A percentile compares a stretch with the other conserved stretches of the same genome.
These are phyloP conservation scores for Ceriops zippeliana DNA, from an alignment of 345 rosid species.

Conservation along the genomic window DNA sequence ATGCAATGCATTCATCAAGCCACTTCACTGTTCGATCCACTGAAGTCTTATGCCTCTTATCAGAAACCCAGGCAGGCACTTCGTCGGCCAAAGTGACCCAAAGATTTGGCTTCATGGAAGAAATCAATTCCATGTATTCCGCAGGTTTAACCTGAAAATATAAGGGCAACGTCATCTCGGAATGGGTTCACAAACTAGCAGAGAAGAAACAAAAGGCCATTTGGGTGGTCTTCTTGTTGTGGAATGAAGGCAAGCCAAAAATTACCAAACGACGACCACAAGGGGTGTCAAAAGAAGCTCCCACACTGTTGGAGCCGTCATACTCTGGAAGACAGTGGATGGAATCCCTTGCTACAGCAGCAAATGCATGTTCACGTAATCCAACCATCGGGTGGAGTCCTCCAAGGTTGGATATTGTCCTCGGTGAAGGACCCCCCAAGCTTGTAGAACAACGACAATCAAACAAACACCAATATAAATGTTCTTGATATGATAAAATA, in stretches of 20 bases:
- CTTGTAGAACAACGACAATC: slow-evolving; percentile 19
- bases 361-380: slow-evolving; percentile 45
- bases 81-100: slow-evolving; percentile 78
- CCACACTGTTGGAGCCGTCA: slow-evolving; percentile 41
- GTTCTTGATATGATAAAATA: background rate
- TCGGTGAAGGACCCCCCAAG: slow-evolving; percentile 46
- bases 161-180: background rate
- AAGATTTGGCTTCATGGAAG: slow-evolving; percentile 56
- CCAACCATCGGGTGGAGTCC: slow-evolving; percentile 56
- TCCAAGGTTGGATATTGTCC: slow-evolving; percentile 53
- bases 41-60: slow-evolving; percentile 52
- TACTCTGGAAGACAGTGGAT: slow-evolving; percentile 63
- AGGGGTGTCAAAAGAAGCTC: slow-evolving; percentile 74
- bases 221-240: too few species aligned
- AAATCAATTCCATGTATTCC: slow-evolving; percentile 57
- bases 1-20: slow-evolving; percentile 67
- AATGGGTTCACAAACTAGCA: background rate
- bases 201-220: background rate
- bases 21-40: slow-evolving; percentile 70
- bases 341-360: slow-evolving; percentile 62
- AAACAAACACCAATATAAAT: background rate
- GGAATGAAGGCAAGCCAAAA: background rate
- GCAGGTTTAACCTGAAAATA: slow-evolving; percentile 53
- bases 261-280: slow-evolving; percentile 59
- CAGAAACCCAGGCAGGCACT: slow-evolving; percentile 67